These are phyloP conservation scores for Populus deltoides DNA, from an alignment of 345 rosid genomes.

Conservation along the genomic window DNA sequence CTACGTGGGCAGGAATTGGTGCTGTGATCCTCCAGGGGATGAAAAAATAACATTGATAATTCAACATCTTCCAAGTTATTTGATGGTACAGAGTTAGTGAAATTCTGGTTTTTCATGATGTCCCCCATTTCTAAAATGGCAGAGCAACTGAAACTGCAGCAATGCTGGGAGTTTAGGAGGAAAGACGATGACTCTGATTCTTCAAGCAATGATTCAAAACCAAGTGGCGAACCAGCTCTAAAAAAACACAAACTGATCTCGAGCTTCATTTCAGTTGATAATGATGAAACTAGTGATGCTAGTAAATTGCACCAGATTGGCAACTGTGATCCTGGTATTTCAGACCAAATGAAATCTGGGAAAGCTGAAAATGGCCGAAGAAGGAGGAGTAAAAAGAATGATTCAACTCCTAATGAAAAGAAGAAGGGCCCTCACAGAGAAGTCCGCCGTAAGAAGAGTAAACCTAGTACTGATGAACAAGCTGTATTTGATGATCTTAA, in stretches of 20 bases:
- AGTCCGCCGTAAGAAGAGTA: conserved; percentile 23
- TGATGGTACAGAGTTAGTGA: not conserved
- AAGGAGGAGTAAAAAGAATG: conserved; percentile 12
- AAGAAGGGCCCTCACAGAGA: conserved; percentile 21
- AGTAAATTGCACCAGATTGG: conserved; percentile 23
- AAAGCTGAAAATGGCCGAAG: conserved; percentile 28
- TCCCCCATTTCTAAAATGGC: conserved; percentile 18
- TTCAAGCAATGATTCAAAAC: conserved; percentile 40
- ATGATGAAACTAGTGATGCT: conserved; percentile 28
- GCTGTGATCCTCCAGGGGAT: not conserved
- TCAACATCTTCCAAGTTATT: not conserved
- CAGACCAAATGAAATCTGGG: conserved; percentile 10
- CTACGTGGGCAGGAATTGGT: not conserved
- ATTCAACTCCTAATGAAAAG: conserved; percentile 1
- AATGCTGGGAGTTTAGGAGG: conserved; percentile 52
- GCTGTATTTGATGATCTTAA: conserved; percentile 36
- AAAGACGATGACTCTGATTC: conserved; percentile 37
- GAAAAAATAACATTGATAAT: conserved; percentile 1
- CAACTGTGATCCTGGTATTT: conserved; percentile 12
- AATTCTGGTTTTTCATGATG: conserved; percentile 6
- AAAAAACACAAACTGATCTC: conserved; percentile 33
- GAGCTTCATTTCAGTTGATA: conserved; percentile 17
- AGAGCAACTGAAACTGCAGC: conserved; percentile 39
- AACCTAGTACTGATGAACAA: conserved; percentile 19
- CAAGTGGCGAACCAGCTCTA: conserved; percentile 21